These are phyloP conservation scores for Entomortierella beljakovae DNA, from an alignment of 192 early-diverging fungal species.

Conservation along the genomic window DNA sequence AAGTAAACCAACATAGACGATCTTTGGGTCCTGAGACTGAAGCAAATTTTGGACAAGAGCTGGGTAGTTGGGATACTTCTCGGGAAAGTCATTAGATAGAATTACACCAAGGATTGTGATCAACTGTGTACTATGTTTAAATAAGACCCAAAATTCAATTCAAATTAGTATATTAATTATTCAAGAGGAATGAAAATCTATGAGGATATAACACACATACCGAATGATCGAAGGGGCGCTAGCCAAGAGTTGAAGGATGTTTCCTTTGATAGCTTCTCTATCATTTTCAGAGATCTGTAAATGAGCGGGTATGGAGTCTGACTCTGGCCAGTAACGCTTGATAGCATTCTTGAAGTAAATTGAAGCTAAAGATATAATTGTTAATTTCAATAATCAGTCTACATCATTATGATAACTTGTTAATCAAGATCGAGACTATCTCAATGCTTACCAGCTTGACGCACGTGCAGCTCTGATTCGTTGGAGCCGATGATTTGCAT, in stretches of 20 bases:
- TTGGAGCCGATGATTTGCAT: slow-evolving; percentile 69
- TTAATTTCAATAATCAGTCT: neutral
- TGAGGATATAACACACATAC: slow-evolving; percentile 41
- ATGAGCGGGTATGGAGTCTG: slow-evolving; percentile 57
- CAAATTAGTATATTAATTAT: no score
- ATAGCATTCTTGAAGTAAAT: slow-evolving; percentile 52
- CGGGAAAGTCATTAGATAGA: slow-evolving; percentile 81
- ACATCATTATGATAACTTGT: neutral
- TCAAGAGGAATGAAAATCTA: slow-evolving; percentile 11
- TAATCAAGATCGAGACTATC: neutral
- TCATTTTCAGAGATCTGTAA: slow-evolving; percentile 77
- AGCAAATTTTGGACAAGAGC: slow-evolving; percentile 72
- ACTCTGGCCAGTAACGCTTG: slow-evolving; percentile 52
- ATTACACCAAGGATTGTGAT: slow-evolving; percentile 81
- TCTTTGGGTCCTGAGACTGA: slow-evolving; percentile 71
- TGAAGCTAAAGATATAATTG: slow-evolving; percentile 12
- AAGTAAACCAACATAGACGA: slow-evolving; percentile 81
- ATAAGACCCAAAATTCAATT: no score
- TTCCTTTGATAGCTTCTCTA: slow-evolving; percentile 71
- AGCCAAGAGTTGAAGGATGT: slow-evolving; percentile 82
- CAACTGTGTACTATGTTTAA: slow-evolving; percentile 71
- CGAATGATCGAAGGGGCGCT: slow-evolving; percentile 78
- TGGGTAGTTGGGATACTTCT: slow-evolving; percentile 85
- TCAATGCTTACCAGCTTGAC: slow-evolving; percentile 64
- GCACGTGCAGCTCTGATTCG: slow-evolving; percentile 60